These are phyloP conservation scores for Candida tropicalis DNA, from an alignment of 1,139 yeast species.

Conservation along the genomic window DNA sequence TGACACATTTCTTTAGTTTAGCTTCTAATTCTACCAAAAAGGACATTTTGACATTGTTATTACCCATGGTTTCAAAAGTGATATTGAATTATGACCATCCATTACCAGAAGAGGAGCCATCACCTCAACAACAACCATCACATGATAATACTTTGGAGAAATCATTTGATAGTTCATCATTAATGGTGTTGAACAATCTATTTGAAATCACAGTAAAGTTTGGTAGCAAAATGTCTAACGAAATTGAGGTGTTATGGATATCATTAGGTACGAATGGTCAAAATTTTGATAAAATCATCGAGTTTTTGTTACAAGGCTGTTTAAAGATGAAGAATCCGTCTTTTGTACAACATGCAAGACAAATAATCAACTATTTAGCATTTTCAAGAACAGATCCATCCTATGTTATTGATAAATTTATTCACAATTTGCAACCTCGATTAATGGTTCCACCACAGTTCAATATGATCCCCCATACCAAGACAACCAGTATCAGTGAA, in stretches of 20 bases:
- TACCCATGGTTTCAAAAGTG: constrained; percentile 90
- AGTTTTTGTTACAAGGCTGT: constrained; percentile 69
- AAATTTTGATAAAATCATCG: constrained; percentile 73
- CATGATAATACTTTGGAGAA: constrained; percentile 1
- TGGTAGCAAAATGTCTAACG: constrained; percentile 74
- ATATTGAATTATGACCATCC: constrained; percentile 49
- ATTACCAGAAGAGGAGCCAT: constrained; percentile 4
- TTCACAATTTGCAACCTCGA: constrained; percentile 76
- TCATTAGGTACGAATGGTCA: constrained; percentile 74
- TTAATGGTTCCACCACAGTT: constrained; percentile 79
- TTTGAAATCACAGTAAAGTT: constrained; percentile 84
- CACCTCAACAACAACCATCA: not conserved
- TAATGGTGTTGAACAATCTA: constrained; percentile 80
- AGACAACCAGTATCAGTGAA: constrained; percentile 10
- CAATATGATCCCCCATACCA: not conserved
- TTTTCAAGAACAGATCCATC: constrained; percentile 59
- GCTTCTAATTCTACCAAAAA: constrained; percentile 62
- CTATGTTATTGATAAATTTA: constrained; percentile 62
- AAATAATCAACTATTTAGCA: constrained; percentile 75
- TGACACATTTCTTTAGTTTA: constrained; percentile 67
- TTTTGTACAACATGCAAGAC: constrained; percentile 79
- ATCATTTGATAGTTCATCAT: constrained; percentile 36
- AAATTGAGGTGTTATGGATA: constrained; percentile 93
- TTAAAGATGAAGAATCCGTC: constrained; percentile 69
- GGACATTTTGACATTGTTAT: constrained; percentile 75